Evolutionary conservation across 1,284 basidiomycete genomes (phyloP), one percentile per base, ranked within the genome.

Genomic region (Pseudozyma thailandica): DNA sequence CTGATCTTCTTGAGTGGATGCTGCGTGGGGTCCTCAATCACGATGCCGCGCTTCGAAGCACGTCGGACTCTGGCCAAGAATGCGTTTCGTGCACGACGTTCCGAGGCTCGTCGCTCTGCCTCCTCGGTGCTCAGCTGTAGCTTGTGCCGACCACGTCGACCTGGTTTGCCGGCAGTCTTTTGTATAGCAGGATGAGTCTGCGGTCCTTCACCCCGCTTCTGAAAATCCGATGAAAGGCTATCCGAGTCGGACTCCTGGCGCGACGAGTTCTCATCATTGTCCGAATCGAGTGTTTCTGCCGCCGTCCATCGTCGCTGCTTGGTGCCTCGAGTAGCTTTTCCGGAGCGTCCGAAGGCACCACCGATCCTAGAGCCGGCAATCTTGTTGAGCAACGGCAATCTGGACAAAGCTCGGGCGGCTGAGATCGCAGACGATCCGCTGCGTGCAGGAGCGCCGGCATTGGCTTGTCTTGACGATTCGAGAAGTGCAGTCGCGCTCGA

Each of bases 21-120:
- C 45, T 74, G 66, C 3, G 58, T 49, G 13, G 66, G 66, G 26
- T 71, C 65, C 25, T 65, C 39, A 50, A 69, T 62, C 18, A 65
- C 37, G 21, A 72, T 68, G 31, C 72, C 68, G 16, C 69, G 69
- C 55, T 74, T 72, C 41, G 53, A 58, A 7, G 70, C 68, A 25
- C 72, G 72, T 25, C 72, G 68, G 39, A 66, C 60, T 7, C 72
- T 62, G 2, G 72, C 72, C 3, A 74, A 51, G 58, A 66, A 74
- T 15, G 72, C 68, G 46, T 72, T 74, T 7, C 72, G 55, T 16
- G 56, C 49, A 13, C 64, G 57, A 7, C 73, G 48, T 21, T 65
- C 66, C 8, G 44, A 35, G 5, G 61, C 54, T 54, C 53, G 52
- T 2, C 53, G 50, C 31, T 54, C 54, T 26, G 51, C 50, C 39